These are phyloP conservation scores for Ammopiptanthus mongolicus DNA, from an alignment of 306 rosid species.

Conservation along the genomic window DNA sequence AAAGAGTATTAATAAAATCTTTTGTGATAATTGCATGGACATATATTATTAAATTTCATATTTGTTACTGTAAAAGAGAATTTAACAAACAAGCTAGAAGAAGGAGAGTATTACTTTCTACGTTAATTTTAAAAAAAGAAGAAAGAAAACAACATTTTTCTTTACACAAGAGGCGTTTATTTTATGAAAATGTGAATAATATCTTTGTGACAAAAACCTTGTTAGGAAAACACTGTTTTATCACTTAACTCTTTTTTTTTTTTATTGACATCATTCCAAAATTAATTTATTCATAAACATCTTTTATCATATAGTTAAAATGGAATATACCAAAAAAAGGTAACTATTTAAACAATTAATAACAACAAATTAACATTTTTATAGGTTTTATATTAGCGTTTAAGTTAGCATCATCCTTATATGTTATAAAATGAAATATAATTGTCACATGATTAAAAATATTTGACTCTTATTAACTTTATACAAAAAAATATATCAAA, in stretches of 20 bases:
- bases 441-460: too few species aligned
- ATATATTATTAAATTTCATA: not conserved
- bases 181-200: not conserved
- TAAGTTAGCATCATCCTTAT: not conserved
- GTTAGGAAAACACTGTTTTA: not conserved
- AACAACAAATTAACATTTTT: not conserved
- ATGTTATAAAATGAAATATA: too few species aligned
- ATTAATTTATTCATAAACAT: not conserved
- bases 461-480: too few species aligned
- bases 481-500: too few species aligned
- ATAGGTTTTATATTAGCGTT: not conserved
- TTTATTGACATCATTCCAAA: not conserved
- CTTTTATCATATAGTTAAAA: not conserved
- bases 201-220: not conserved
- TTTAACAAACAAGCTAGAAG: too few species aligned
- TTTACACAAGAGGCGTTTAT: not conserved
- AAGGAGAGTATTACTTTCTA: not conserved
- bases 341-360: not conserved
- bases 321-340: not conserved
- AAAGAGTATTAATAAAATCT: not conserved
- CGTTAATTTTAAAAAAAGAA: not conserved
- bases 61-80: not conserved
- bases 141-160: not conserved
- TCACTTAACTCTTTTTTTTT: too few species aligned
- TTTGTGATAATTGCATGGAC: not conserved